These are phyloP conservation scores for Selenicereus undatus DNA, from an alignment of 148 eudicot species.

Conservation along the genomic window DNA sequence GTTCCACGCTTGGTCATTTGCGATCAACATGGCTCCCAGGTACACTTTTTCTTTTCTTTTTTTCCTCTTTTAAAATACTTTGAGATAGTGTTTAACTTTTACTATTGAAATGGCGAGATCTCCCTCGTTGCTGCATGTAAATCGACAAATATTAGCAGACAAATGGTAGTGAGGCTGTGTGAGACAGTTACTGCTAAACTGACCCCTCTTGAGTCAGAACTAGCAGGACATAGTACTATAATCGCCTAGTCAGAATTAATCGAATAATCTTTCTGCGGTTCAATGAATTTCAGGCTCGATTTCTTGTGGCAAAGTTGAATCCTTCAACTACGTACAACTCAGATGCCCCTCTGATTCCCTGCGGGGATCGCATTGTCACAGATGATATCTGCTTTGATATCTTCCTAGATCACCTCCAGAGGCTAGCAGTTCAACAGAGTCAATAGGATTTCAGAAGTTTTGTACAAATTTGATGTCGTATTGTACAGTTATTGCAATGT, in stretches of 20 bases:
- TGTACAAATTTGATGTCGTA: slow-evolving; percentile 32
- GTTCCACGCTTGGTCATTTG: slow-evolving; percentile 91
- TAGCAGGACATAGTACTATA: neutral
- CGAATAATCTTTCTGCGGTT: neutral
- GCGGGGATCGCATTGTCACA: slow-evolving; percentile 80
- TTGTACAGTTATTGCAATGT: slow-evolving; percentile 37
- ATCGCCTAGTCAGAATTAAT: neutral
- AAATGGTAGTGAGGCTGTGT: too few species aligned
- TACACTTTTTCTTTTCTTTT: neutral
- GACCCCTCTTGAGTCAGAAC: too few species aligned
- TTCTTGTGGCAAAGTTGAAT: slow-evolving; percentile 89
- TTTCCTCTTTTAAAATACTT: too few species aligned
- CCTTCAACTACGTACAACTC: slow-evolving; percentile 93
- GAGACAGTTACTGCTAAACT: too few species aligned
- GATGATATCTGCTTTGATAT: slow-evolving; percentile 96
- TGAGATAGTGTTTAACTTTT: too few species aligned
- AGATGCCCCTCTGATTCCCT: slow-evolving; percentile 53
- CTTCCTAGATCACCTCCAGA: slow-evolving; percentile 86
- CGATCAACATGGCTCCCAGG: slow-evolving; percentile 99
- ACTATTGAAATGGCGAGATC: too few species aligned
- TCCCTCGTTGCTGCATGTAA: too few species aligned
- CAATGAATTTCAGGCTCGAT: slow-evolving; percentile 70
- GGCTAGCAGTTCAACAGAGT: slow-evolving; percentile 80
- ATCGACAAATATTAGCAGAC: too few species aligned
- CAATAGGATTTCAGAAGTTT: slow-evolving; percentile 38